Conservation (phyloP, 2,329 filamentous ascomycete genomes). For the Aspergillus spinulosporus region DNA sequence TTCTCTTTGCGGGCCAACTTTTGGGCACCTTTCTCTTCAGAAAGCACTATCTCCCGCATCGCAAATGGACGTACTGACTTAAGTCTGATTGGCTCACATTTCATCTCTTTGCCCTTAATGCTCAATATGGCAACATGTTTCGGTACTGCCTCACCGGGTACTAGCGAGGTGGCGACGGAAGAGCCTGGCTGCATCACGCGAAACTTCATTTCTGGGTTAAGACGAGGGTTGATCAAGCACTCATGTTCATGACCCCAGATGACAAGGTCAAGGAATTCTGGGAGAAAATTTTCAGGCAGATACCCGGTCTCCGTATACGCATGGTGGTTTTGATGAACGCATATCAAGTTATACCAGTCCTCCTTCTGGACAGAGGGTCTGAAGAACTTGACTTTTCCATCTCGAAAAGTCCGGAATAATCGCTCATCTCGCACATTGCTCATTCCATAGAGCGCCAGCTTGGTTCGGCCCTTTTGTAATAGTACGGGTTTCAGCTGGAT, state of each 20-base stretch:
- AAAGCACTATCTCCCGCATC: constrained; percentile 76
- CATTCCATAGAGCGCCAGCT: constrained; percentile 87
- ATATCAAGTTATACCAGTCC: constrained; percentile 96
- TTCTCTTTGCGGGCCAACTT: constrained; percentile 77
- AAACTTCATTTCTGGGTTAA: constrained; percentile 86
- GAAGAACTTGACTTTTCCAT: constrained; percentile 92
- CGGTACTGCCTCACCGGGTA: constrained; percentile 82
- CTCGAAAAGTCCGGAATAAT: constrained; percentile 87
- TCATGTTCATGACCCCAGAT: constrained; percentile 99
- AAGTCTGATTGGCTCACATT: constrained; percentile 74
- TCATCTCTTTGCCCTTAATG: constrained; percentile 79
- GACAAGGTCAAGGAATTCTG: constrained; percentile 85
- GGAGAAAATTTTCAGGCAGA: constrained; percentile 87
- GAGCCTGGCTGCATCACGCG: constrained; percentile 97
- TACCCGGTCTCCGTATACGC: constrained; percentile 92
- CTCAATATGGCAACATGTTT: constrained; percentile 89
- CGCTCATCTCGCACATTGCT: constrained; percentile 96
- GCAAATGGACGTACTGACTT: constrained; percentile 90
- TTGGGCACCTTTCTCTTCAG: constrained; percentile 73
- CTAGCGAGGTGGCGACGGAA: constrained; percentile 88
- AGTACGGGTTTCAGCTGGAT: constrained; percentile 89
- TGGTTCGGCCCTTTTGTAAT: constrained; percentile 89
- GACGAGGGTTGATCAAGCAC: constrained; percentile 79
- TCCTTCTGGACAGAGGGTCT: constrained; percentile 74
- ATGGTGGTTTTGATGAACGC: constrained; percentile 94